These are phyloP conservation scores for Plasmodium yoelii DNA, from an alignment of 169 alveolate species.

Conservation along the genomic window DNA sequence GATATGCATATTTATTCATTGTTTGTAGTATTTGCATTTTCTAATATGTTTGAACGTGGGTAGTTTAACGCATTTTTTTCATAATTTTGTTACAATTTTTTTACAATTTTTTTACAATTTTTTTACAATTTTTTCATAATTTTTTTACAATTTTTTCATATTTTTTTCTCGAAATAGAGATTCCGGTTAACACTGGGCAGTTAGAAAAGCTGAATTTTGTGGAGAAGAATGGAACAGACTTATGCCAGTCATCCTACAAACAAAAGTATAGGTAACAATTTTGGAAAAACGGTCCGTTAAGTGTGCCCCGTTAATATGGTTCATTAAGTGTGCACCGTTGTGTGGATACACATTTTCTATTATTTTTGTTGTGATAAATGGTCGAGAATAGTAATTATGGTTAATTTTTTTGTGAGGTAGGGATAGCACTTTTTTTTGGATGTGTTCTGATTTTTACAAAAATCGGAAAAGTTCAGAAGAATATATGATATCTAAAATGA, in stretches of 20 bases:
- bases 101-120: too few species aligned
- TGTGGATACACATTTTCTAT: too few species aligned
- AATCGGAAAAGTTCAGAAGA: slow-evolving; percentile 3
- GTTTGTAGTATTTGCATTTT: too few species aligned
- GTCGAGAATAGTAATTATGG: background rate
- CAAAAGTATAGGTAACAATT: slow-evolving; percentile 11
- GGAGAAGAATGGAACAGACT: background rate
- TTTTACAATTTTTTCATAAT: too few species aligned
- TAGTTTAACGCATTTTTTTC: too few species aligned
- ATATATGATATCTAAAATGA: slow-evolving; percentile 14
- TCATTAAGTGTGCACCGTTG: too few species aligned
- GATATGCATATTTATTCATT: background rate
- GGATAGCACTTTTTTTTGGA: slow-evolving; percentile 34
- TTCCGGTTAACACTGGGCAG: slow-evolving; percentile 19
- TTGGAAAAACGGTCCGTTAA: too few species aligned
- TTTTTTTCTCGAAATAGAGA: slow-evolving; percentile 1
- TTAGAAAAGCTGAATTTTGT: background rate
- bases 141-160: too few species aligned
- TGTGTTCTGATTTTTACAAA: slow-evolving; percentile 48
- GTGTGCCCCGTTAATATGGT: too few species aligned
- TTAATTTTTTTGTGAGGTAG: background rate
- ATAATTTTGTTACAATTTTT: too few species aligned
- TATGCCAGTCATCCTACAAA: slow-evolving; percentile 11
- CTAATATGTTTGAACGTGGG: too few species aligned
- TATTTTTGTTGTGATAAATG: too few species aligned